These are phyloP conservation scores for Bipolaris zeicola DNA, from an alignment of 2,329 filamentous ascomycete species.

Conservation along the genomic window DNA sequence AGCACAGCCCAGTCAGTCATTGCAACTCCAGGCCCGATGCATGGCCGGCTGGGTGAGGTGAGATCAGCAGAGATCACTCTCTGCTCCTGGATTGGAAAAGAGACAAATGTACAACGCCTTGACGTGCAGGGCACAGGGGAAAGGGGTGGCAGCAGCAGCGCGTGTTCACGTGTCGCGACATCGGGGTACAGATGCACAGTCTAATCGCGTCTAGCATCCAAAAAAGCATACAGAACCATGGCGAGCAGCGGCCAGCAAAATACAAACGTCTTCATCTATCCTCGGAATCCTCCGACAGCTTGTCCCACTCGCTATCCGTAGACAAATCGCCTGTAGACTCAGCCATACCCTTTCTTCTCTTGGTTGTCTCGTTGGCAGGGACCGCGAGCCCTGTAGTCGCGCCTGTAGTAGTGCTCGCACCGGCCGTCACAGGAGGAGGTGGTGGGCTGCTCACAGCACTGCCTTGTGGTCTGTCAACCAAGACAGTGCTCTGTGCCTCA, in stretches of 20 bases:
- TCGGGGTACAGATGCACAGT: constrained; percentile 12
- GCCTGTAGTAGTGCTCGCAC: constrained; percentile 40
- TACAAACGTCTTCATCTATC: constrained; percentile 34
- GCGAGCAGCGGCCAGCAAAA: constrained; percentile 10
- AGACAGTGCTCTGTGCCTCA: constrained; percentile 44
- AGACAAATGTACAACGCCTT: background rate
- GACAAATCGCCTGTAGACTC: constrained; percentile 65
- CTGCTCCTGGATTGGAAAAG: background rate
- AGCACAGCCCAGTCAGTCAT: constrained; percentile 3
- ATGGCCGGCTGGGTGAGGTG: background rate
- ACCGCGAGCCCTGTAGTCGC: constrained; percentile 38
- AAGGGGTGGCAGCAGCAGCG: constrained; percentile 9
- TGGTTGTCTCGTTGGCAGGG: constrained; percentile 46
- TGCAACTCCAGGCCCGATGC: background rate
- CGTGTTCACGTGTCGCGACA: constrained; percentile 32
- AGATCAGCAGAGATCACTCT: background rate
- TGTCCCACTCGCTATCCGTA: constrained; percentile 98
- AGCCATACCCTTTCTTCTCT: constrained; percentile 53
- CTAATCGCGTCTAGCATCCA: constrained; percentile 17
- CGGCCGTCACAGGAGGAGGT: constrained; percentile 14
- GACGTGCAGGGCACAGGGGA: constrained; percentile 13
- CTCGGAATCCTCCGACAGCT: constrained; percentile 67
- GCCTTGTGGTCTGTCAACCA: constrained; percentile 36
- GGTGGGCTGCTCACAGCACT: constrained; percentile 27
- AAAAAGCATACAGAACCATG: constrained; percentile 8